A percentile compares a stretch with the other conserved stretches of the same genome.
phyloP scores from a whole-genome alignment of 2,329 filamentous ascomycete genomes.

The Thelonectria blattea region DNA sequence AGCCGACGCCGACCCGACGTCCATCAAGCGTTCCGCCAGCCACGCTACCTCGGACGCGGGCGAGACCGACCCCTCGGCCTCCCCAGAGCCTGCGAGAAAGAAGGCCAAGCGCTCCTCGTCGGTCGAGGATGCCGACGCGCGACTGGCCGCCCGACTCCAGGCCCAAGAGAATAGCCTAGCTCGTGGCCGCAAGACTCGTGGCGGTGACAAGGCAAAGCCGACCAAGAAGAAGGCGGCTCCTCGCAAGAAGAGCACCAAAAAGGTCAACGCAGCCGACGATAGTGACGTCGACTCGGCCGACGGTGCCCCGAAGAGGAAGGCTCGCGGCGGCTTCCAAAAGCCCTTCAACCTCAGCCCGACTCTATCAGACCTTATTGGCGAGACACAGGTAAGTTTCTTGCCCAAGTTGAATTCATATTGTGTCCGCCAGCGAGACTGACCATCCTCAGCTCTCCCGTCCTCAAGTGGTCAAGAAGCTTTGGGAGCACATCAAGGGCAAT shows the following conservation, averaged over 20 bases:
- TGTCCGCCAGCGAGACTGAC: constrained; percentile 15
- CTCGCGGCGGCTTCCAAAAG: constrained; percentile 93
- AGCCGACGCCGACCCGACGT: constrained; percentile 40
- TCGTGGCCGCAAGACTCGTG: constrained; percentile 75
- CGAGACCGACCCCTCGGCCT: constrained; percentile 56
- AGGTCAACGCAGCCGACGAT: constrained; percentile 79
- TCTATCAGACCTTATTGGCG: constrained; percentile 73
- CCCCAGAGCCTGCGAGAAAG: constrained; percentile 58
- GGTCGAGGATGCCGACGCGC: constrained; percentile 79
- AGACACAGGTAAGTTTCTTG: constrained; percentile 64
- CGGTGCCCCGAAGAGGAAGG: constrained; percentile 73
- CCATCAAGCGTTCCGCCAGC: constrained; percentile 44
- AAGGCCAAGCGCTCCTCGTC: constrained; percentile 70
- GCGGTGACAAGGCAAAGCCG: constrained; percentile 62
- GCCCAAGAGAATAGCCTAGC: constrained; percentile 83
- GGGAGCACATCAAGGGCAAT: constrained; percentile 90
- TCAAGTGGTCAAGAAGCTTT: constrained; percentile 94
- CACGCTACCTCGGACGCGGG: constrained; percentile 46
- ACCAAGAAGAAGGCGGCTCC: constrained; percentile 67
- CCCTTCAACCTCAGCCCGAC: constrained; percentile 76
- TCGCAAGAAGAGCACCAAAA: constrained; percentile 77
- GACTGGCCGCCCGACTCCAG: constrained; percentile 85
- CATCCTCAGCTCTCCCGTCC: constrained; percentile 80
- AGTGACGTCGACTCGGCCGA: constrained; percentile 73
- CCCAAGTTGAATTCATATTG: too few species aligned